Base-by-base conservation (phyloP, 352 stramenopile species). In the Pythium aristosporum region DNA sequence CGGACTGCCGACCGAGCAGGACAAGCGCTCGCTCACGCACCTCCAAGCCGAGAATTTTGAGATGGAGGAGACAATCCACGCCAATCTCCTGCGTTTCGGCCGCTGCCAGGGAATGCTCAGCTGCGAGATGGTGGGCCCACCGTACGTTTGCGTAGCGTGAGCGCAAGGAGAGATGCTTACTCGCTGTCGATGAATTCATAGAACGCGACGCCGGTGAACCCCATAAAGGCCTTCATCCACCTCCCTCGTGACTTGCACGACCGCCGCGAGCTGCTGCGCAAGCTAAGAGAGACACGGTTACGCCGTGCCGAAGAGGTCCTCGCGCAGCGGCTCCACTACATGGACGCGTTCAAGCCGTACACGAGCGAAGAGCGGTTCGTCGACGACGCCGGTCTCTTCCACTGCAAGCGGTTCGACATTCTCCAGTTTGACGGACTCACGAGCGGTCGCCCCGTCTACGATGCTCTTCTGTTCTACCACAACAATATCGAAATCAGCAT, bases 401-500 rank as follows among this genome's bases (percentile, higher is more conserved):
- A 68, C 34, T 60, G 36, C 37, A 46, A 47, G 42, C 55, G 55
- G 37, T 79, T 76, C 47, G 69, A 83, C 39, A 62, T 85, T 41
- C 65, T 76, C 15, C 71, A 71, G 37, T 86, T 89, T 54, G 71
- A 69, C 11, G 68, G 71, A 57, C 75, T 11, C 32, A 61, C 37
- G 77, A 66, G 5, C 62, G 82, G 12, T 63, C 66, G 23, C 66
- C 77, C 23, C 25, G 76, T 87, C 9, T 86, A 74, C 36, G 79
- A 90, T 11, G 68, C 71, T 9, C 63, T 87, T 3, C 3, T 39
- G 16, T 73, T 65, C 10, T 81, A 72, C 60, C 65, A 73, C 30
- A 28, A 76, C 11, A 85, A 79, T 34, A 72, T 87, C 51, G 76
- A 88, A 57, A 84, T 87, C 52, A 80, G 48, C 13, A 75, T 87